Conservation (phyloP, 1,284 basidiomycete genomes). For the Ustilago shanxiensis region DNA sequence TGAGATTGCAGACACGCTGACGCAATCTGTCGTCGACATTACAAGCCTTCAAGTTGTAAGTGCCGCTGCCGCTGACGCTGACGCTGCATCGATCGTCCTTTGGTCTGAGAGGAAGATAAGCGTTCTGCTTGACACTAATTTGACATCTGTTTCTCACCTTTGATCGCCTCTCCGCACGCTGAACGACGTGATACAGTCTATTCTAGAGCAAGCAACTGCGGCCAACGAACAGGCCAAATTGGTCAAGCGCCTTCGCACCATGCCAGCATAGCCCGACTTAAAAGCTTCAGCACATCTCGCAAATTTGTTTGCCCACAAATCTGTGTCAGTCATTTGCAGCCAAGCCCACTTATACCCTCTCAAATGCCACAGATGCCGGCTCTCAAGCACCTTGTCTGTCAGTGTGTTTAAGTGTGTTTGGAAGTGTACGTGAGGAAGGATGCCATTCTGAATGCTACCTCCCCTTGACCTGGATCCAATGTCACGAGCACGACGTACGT, state of each 20-base stretch:
- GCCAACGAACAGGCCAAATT: slow-evolving; percentile 46
- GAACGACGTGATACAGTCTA: slow-evolving; percentile 19
- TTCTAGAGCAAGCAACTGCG: slow-evolving; percentile 50
- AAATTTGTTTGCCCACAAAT: neutral
- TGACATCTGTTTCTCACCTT: neutral
- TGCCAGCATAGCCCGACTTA: slow-evolving; percentile 39
- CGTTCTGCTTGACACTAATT: neutral
- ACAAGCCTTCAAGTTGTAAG: slow-evolving; percentile 47
- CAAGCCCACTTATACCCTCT: neutral
- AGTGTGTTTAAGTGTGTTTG: neutral
- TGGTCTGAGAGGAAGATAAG: neutral
- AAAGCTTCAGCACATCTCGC: too few species aligned
- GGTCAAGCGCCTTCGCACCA: slow-evolving; percentile 48
- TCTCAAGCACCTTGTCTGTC: too few species aligned
- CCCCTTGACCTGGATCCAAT: too few species aligned
- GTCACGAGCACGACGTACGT: too few species aligned
- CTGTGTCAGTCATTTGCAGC: neutral
- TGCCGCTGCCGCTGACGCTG: too few species aligned
- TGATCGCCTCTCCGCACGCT: neutral
- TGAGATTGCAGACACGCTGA: slow-evolving; percentile 43
- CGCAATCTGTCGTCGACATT: slow-evolving; percentile 43
- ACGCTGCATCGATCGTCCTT: neutral
- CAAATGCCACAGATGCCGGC: neutral
- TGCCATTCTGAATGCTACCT: neutral
- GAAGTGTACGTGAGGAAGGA: too few species aligned